Percentiles rank a stretch among this genome's conserved stretches.
These are phyloP conservation scores for Eutrema heterophyllum DNA, from an alignment of 345 rosid genomes.

Conservation along the genomic window DNA sequence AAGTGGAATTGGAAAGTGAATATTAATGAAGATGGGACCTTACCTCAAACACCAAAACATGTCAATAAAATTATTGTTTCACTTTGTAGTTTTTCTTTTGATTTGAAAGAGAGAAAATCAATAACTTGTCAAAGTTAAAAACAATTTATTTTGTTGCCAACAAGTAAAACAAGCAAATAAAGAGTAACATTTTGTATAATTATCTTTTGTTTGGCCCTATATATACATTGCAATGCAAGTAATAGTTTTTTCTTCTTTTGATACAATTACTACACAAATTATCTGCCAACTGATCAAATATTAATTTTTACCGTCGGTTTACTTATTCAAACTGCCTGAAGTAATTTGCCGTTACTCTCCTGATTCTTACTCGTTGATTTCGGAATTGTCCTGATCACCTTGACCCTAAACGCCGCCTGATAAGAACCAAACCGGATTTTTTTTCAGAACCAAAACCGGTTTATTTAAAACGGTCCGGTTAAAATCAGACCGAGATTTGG, in stretches of 20 bases:
- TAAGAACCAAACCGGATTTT: neutral
- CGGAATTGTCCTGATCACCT: conserved; percentile 46
- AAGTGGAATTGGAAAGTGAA: neutral
- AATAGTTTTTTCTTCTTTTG: neutral
- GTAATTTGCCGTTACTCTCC: conserved; percentile 35
- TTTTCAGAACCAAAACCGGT: neutral
- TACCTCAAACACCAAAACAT: conserved; percentile 1
- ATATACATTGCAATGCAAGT: conserved; percentile 17
- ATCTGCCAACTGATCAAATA: conserved; percentile 14
- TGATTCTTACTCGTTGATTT: conserved; percentile 17
- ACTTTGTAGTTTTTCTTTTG: neutral
- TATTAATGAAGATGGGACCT: conserved; percentile 6
- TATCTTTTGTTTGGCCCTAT: neutral
- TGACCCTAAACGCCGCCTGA: conserved; percentile 74
- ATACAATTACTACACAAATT: conserved; percentile 8
- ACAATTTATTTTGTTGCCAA: neutral
- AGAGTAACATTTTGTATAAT: neutral
- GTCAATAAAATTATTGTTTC: conserved; percentile 4
- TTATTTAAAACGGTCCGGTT: neutral
- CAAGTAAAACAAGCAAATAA: neutral
- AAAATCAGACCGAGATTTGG: neutral
- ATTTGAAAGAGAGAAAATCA: no score
- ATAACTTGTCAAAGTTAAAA: neutral
- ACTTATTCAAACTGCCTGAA: conserved; percentile 51
- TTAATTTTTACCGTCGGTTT: neutral